Evolutionary conservation across 2,329 filamentous ascomycete species (phyloP).

Genomic region (Phymatotrichopsis omnivora): DNA sequence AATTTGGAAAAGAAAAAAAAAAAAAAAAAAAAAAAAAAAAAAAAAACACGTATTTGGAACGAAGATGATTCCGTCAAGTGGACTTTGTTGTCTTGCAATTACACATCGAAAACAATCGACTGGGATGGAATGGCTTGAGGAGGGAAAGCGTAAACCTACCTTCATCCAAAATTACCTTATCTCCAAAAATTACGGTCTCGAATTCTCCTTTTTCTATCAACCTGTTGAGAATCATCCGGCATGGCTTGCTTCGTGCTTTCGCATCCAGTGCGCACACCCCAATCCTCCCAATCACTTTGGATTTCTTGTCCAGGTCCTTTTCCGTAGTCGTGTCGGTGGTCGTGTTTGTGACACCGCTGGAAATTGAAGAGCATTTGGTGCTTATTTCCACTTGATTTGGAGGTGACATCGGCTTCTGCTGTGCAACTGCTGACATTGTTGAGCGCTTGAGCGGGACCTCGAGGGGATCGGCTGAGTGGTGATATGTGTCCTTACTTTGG

Average conservation of each 20-base stretch:
- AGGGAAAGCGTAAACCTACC: conserved; percentile 37
- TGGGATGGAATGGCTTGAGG: not conserved
- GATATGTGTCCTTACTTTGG: no score
- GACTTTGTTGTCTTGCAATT: not conserved
- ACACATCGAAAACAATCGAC: conserved; percentile 2
- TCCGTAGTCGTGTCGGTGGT: conserved; percentile 10
- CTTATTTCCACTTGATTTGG: no score
- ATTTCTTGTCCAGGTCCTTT: conserved; percentile 11
- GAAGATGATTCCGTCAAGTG: conserved; percentile 1
- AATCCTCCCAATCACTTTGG: conserved; percentile 50
- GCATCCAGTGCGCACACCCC: conserved; percentile 92
- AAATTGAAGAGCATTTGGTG: conserved; percentile 24
- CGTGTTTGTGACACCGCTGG: conserved; percentile 17
- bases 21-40: conserved; percentile 2
- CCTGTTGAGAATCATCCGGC: conserved; percentile 87
- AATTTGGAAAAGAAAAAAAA: not conserved
- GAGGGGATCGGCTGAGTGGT: no score
- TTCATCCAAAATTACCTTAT: conserved; percentile 97
- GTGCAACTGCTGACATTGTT: no score
- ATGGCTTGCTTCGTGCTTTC: conserved; percentile 94
- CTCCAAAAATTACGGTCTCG: conserved; percentile 93
- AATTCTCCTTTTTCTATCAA: conserved; percentile 86
- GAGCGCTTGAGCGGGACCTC: no score
- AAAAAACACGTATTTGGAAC: not conserved
- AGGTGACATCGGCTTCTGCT: not conserved